A percentile compares a stretch with the other conserved stretches of the same genome.
Evolutionary conservation across 2,329 filamentous ascomycete species (phyloP).

Genomic region (Venturia nashicola): DNA sequence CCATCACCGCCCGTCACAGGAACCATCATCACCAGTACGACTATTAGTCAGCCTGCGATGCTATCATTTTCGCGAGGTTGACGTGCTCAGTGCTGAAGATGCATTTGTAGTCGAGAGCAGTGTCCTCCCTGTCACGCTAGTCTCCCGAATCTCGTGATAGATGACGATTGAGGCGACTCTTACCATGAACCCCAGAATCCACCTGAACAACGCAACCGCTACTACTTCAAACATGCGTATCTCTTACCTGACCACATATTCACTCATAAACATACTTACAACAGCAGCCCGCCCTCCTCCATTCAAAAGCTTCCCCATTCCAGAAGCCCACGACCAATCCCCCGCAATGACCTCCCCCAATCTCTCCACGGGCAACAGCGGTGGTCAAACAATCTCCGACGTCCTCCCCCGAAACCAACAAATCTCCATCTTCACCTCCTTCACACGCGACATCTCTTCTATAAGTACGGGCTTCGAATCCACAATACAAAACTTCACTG

Average conservation of each 20-base stretch:
- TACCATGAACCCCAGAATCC: not conserved
- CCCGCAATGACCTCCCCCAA: not conserved
- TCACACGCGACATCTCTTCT: constrained; percentile 63
- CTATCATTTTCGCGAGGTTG: not conserved
- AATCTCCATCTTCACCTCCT: constrained; percentile 74
- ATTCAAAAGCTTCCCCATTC: constrained; percentile 9
- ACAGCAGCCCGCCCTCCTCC: not conserved
- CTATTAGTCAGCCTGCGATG: not conserved
- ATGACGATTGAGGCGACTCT: not conserved
- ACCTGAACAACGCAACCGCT: not conserved
- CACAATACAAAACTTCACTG: constrained; percentile 57
- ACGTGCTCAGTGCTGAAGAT: not conserved
- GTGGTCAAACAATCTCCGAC: constrained; percentile 60
- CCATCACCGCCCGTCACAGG: not conserved
- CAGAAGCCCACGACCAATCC: constrained; percentile 7
- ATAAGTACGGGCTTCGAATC: constrained; percentile 59
- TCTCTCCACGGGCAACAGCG: constrained; percentile 10
- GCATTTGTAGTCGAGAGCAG: not conserved
- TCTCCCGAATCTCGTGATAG: not conserved
- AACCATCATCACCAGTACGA: not conserved
- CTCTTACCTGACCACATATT: not conserved
- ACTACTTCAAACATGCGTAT: not conserved
- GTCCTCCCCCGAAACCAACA: constrained; percentile 66
- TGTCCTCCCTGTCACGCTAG: not conserved
- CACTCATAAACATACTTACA: not conserved